These are phyloP conservation scores for Galerina marginata DNA, from an alignment of 768 basidiomycete genomes.

Conservation along the genomic window DNA sequence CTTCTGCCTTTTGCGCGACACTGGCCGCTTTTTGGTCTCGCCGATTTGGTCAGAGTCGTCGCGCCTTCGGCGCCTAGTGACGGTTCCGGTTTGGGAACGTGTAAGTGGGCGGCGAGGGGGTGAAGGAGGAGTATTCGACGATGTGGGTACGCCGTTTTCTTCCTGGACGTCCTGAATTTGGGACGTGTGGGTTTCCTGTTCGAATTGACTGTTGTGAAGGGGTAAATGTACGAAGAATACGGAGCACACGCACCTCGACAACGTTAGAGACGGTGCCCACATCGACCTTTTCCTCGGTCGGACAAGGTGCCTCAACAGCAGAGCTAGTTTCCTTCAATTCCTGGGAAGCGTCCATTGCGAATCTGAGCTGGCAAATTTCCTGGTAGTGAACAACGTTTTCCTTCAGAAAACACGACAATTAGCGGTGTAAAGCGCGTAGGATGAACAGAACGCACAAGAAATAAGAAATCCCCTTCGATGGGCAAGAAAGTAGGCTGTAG, in stretches of 20 bases:
- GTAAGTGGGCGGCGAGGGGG: slow-evolving; percentile 27
- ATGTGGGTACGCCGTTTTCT: not conserved
- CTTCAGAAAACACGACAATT: not conserved
- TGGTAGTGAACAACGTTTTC: not conserved
- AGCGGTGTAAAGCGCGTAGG: not conserved
- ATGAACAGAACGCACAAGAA: not conserved
- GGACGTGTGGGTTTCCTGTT: slow-evolving; percentile 3
- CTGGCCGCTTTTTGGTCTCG: slow-evolving; percentile 23
- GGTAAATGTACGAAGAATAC: not conserved
- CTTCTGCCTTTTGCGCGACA: slow-evolving; percentile 29
- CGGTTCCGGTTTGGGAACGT: slow-evolving; percentile 32
- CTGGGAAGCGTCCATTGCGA: slow-evolving; percentile 11
- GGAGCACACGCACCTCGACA: not conserved
- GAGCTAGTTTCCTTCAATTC: slow-evolving; percentile 1
- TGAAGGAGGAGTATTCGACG: slow-evolving; percentile 10
- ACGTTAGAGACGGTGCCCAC: not conserved
- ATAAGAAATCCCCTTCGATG: not conserved
- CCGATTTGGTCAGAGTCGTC: slow-evolving; percentile 24
- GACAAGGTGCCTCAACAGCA: not conserved
- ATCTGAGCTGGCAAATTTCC: slow-evolving; percentile 8
- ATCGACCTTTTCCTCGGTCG: not conserved
- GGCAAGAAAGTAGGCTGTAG: slow-evolving; percentile 11
- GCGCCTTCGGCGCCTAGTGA: slow-evolving; percentile 27
- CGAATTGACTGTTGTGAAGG: not conserved
- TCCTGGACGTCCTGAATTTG: not conserved